Evolutionary conservation across 75 land plant genomes (phyloP).

Genomic region (Cupressus sempervirens): DNA sequence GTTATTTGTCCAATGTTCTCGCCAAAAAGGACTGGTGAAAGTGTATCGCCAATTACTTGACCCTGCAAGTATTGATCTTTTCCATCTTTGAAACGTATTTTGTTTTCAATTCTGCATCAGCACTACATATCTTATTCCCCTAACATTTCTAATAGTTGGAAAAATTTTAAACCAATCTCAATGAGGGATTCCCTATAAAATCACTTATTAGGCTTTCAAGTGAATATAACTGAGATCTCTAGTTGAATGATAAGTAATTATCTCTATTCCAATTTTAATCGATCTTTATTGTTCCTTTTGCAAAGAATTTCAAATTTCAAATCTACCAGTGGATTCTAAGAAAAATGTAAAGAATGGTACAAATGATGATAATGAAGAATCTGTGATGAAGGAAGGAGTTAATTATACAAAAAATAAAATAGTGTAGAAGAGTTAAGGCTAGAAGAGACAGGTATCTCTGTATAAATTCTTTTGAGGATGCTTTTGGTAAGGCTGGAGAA

Average conservation of each 20-base stretch:
- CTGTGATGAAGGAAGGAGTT: background rate
- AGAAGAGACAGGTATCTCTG: background rate
- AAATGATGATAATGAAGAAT: background rate
- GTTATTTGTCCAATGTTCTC: conserved; percentile 88
- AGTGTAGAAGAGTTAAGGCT: background rate
- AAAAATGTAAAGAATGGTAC: background rate
- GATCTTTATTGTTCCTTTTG: background rate
- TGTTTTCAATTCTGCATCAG: background rate
- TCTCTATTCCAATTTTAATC: background rate
- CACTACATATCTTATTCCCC: background rate
- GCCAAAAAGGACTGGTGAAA: conserved; percentile 82
- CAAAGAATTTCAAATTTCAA: background rate
- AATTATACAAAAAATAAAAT: too few species aligned
- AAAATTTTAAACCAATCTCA: background rate
- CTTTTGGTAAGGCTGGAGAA: background rate
- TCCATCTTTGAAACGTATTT: background rate
- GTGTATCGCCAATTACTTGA: conserved; percentile 85
- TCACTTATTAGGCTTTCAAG: background rate
- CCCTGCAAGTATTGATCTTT: conserved; percentile 54
- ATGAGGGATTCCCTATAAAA: background rate
- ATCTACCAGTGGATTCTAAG: background rate
- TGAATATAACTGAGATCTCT: background rate
- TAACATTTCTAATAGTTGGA: background rate
- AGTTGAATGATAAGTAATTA: background rate
- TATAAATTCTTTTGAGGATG: background rate